These are phyloP conservation scores for Knufia petricola DNA, from an alignment of 2,329 filamentous ascomycete species.

Conservation along the genomic window DNA sequence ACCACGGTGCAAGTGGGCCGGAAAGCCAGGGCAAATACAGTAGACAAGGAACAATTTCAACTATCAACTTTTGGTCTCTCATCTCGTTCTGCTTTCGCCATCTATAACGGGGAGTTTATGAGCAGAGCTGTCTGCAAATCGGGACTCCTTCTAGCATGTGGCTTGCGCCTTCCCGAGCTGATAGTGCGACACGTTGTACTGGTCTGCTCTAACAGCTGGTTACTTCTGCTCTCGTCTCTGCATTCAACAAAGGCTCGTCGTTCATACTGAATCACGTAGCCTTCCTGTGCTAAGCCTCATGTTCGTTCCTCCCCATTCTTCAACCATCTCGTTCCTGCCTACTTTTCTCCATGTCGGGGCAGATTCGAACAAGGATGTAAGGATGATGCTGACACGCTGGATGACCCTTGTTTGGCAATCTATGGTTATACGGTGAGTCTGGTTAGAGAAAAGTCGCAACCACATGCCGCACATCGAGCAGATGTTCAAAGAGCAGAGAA, in stretches of 20 bases:
- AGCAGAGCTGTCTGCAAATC: slow-evolving; percentile 8
- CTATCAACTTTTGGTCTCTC: slow-evolving; percentile 1
- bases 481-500: slow-evolving; percentile 58
- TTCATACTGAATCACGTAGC: too few relatives aligned
- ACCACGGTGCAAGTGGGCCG: too few relatives aligned
- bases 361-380: neutral
- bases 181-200: neutral
- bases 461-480: neutral
- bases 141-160: neutral
- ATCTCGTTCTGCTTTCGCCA: slow-evolving; percentile 1
- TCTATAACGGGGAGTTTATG: neutral
- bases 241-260: neutral
- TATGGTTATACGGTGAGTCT: neutral
- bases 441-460: neutral
- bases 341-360: neutral
- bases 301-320: neutral
- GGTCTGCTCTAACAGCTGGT: neutral
- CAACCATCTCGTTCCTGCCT: neutral
- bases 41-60: too few relatives aligned
- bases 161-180: neutral
- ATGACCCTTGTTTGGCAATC: neutral
- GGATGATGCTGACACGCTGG: neutral
- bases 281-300: neutral
- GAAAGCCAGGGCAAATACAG: too few relatives aligned
- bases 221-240: neutral